These are phyloP conservation scores for Syzygium aromaticum DNA, from an alignment of 345 rosid species.

Conservation along the genomic window DNA sequence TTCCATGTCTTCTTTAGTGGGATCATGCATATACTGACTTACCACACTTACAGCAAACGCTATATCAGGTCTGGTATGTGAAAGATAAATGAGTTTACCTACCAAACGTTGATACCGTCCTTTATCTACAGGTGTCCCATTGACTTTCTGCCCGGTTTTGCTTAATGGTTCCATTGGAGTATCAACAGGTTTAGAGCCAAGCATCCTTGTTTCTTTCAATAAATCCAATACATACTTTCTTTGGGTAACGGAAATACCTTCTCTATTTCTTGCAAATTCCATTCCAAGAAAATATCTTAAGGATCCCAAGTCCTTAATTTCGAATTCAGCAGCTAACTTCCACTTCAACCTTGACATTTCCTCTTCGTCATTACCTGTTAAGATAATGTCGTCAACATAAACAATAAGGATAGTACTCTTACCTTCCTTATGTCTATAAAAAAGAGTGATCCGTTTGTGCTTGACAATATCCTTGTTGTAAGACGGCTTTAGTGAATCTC, in stretches of 20 bases:
- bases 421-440: neutral
- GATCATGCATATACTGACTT: conserved; percentile 1
- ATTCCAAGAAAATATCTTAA: neutral
- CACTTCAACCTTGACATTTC: neutral
- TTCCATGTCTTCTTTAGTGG: neutral
- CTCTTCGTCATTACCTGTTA: neutral
- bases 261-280: neutral
- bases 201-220: neutral
- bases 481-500: neutral
- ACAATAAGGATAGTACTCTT: neutral
- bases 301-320: neutral
- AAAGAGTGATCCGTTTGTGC: neutral
- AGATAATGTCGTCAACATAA: neutral
- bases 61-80: neutral
- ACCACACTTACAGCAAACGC: neutral
- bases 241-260: neutral
- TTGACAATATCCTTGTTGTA: neutral
- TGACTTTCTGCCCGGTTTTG: neutral
- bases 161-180: neutral
- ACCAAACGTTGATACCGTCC: neutral
- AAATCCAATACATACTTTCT: neutral
- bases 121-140: neutral
- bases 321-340: neutral
- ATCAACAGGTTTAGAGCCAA: neutral
- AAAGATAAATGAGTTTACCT: neutral